Base-by-base conservation (phyloP, 2,329 filamentous ascomycete species). In the Sclerotinia minor region DNA sequence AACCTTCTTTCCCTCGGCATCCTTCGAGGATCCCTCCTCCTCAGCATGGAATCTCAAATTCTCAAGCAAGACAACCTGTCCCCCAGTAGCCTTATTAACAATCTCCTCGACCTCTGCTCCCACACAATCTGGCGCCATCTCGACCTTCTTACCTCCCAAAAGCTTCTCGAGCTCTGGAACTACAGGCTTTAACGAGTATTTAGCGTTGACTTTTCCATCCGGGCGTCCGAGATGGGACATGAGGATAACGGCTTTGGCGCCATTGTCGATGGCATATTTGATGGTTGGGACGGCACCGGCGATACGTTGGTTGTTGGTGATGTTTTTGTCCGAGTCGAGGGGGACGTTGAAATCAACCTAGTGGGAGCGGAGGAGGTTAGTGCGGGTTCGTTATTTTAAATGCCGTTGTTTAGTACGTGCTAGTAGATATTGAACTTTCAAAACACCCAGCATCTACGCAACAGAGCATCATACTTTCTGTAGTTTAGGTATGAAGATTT, bases 301-400 rank as follows among this genome's bases (percentile, higher is more conserved):
- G 78, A 99, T 99, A 81, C 95, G 94, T 85, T 99, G 95, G 83
- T 90, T 92, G 88, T 99, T 99, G 81, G 95, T 98, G 81, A 99
- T 88, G 68, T 96, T 94, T 84, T 93, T 96, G 79, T 95, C 85
- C 75, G 84, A 87, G 79, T 99, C 93, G 78, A 99, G 92, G 72
- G 95, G 95, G 68, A 99, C 96, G 83, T 99, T 99, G 89, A 99
- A 99, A 87, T 99, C 95, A 80, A 99, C 94, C 94, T 97, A 77
- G 64, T 53, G 59, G 47, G 13, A 65, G 45, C 15, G 53, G 38
- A 24, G 32, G 21, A 65, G 6, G 77, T 73, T 75, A 76, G 71
- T 69, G 38, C 60, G 7, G 7, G 49, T 57, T 53, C 35, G 35
- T 32, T 32, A 57, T 26, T 63, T 63, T 63, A 26, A n/a, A 38